Evolutionary conservation across 1,284 basidiomycete genomes (phyloP).

Genomic region (Rhodotorula sp.): DNA sequence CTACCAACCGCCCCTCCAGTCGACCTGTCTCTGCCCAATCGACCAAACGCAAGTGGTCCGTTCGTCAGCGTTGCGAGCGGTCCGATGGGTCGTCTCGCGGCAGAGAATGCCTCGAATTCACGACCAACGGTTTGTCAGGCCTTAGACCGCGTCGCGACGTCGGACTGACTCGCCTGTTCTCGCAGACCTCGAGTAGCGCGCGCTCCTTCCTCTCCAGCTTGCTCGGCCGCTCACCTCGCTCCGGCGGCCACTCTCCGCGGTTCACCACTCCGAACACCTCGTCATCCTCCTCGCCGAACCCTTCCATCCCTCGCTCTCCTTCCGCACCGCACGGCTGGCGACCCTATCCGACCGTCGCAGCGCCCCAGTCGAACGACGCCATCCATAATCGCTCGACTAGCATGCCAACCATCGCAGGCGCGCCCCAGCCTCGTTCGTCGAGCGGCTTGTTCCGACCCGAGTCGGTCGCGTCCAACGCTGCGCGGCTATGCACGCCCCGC

Average conservation of each 20-base stretch:
- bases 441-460: background rate
- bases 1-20: conserved; percentile 13
- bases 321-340: conserved; percentile 18
- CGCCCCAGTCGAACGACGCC: conserved; percentile 4
- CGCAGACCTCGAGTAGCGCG: background rate
- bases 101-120: background rate
- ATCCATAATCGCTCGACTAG: conserved; percentile 5
- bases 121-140: background rate
- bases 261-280: conserved; percentile 1
- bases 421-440: background rate
- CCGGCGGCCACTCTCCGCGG: background rate
- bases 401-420: conserved; percentile 1
- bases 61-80: conserved; percentile 28
- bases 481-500: conserved; percentile 8
- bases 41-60: background rate
- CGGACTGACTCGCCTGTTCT: background rate
- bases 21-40: conserved; percentile 16
- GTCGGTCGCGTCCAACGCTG: background rate
- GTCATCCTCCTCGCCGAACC: background rate
- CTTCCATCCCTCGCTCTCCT: conserved; percentile 10
- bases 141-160: accelerated
- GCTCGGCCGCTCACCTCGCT: conserved; percentile 21
- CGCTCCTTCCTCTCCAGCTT: conserved; percentile 29
- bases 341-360: conserved; percentile 3
- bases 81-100: conserved; percentile 20